Evolutionary conservation across 768 basidiomycete genomes (phyloP).

Genomic region (Suillus weaverae): DNA sequence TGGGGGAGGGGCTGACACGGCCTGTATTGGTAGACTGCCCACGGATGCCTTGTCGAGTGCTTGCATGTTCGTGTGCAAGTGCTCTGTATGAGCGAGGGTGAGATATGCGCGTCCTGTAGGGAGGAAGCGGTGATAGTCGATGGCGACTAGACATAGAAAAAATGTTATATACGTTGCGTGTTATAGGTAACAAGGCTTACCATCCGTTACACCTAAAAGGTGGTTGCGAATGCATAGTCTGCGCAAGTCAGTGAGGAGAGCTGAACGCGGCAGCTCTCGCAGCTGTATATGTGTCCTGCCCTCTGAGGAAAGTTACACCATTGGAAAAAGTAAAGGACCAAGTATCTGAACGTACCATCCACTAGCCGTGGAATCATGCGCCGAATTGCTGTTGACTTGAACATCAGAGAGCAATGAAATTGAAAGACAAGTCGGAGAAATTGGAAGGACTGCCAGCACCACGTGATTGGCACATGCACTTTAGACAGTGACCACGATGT

Average conservation of each 20-base stretch:
- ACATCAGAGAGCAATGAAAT: conserved; percentile 12
- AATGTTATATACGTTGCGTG: not conserved
- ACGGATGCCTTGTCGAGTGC: conserved; percentile 46
- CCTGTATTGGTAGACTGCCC: conserved; percentile 43
- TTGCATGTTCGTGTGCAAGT: conserved; percentile 40
- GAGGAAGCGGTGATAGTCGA: conserved; percentile 60
- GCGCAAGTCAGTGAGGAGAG: conserved; percentile 56
- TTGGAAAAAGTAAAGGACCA: not conserved
- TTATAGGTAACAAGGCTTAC: conserved; percentile 17
- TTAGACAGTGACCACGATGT: conserved; percentile 48
- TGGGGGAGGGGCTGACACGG: conserved; percentile 31
- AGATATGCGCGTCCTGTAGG: conserved; percentile 62
- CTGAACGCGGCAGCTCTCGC: conserved; percentile 49
- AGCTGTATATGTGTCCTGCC: conserved; percentile 46
- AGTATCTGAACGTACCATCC: conserved; percentile 17
- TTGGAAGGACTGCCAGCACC: conserved; percentile 10
- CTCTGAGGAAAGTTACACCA: conserved; percentile 15
- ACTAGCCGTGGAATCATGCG: conserved; percentile 10
- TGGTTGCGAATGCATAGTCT: conserved; percentile 42
- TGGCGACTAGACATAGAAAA: conserved; percentile 41
- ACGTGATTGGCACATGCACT: conserved; percentile 26
- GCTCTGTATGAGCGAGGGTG: conserved; percentile 50
- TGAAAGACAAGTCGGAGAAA: not conserved
- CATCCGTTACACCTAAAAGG: conserved; percentile 46
- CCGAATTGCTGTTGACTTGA: conserved; percentile 22